Evolutionary conservation across 768 basidiomycete genomes (phyloP).

Genomic region (Sarcodon sp.): DNA sequence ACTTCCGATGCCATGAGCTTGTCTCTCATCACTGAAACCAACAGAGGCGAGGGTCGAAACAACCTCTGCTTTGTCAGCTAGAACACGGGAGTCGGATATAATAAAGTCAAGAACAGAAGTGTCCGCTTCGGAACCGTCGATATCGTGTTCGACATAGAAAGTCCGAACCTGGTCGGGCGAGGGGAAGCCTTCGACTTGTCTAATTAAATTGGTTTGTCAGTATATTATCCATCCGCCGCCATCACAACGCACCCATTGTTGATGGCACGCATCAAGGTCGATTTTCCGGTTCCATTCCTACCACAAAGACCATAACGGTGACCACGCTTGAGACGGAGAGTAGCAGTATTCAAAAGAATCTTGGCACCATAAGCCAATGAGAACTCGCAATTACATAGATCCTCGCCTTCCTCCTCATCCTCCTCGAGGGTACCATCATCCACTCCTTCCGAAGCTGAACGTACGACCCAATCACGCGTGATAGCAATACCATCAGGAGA

Average conservation of each 20-base stretch:
- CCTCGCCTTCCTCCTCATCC: slow-evolving; percentile 97
- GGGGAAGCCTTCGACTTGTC: slow-evolving; percentile 96
- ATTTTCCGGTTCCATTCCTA: slow-evolving; percentile 98
- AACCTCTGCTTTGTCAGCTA: slow-evolving; percentile 55
- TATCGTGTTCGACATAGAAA: slow-evolving; percentile 99
- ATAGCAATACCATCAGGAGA: slow-evolving; percentile 55
- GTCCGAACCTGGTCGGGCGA: slow-evolving; percentile 95
- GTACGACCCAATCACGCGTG: slow-evolving; percentile 80
- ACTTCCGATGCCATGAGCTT: slow-evolving; percentile 74
- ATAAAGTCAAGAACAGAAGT: slow-evolving; percentile 89
- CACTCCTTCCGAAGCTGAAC: slow-evolving; percentile 67
- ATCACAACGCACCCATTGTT: slow-evolving; percentile 49
- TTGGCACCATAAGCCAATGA: slow-evolving; percentile 98
- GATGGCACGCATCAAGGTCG: slow-evolving; percentile 87
- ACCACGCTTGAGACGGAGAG: slow-evolving; percentile 94
- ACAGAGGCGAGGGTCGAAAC: slow-evolving; percentile 78
- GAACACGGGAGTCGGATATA: slow-evolving; percentile 71
- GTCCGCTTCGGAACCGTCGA: slow-evolving; percentile 89
- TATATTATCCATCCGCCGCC: too few relatives aligned
- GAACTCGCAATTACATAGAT: slow-evolving; percentile 98
- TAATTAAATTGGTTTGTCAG: slow-evolving; percentile 4
- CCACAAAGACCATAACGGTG: slow-evolving; percentile 98
- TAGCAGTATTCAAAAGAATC: slow-evolving; percentile 93
- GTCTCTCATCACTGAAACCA: slow-evolving; percentile 84
- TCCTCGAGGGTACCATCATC: slow-evolving; percentile 52